Conservation (phyloP, 2,329 filamentous ascomycete species). For the Penicillium oxalicum region DNA sequence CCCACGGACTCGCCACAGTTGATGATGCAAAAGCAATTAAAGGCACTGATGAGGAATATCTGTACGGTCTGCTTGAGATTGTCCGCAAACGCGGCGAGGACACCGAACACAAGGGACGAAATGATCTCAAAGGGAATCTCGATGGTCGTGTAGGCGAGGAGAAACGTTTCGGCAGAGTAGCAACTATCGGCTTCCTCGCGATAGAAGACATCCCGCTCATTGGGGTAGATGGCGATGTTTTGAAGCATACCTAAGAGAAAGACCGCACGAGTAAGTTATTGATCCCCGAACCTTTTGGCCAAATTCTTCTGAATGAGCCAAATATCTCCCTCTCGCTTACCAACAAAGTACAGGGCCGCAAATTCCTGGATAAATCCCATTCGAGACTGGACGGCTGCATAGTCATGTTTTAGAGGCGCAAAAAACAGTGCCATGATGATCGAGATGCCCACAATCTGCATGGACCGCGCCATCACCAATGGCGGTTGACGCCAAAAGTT, state of each 20-base stretch:
- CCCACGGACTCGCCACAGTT: slow-evolving; percentile 69
- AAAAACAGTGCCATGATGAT: slow-evolving; percentile 64
- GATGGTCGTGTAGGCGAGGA: slow-evolving; percentile 62
- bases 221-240: slow-evolving; percentile 68
- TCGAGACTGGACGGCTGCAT: slow-evolving; percentile 64
- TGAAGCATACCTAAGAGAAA: slow-evolving; percentile 61
- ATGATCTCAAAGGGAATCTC: slow-evolving; percentile 67
- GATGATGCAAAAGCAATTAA: slow-evolving; percentile 67
- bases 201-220: slow-evolving; percentile 69
- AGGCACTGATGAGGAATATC: slow-evolving; percentile 63
- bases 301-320: too few relatives aligned
- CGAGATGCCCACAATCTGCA: slow-evolving; percentile 61
- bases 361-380: slow-evolving; percentile 70
- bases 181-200: slow-evolving; percentile 68
- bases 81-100: slow-evolving; percentile 58
- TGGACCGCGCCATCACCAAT: slow-evolving; percentile 58
- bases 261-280: background rate
- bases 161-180: slow-evolving; percentile 66
- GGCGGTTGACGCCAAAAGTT: slow-evolving; percentile 64
- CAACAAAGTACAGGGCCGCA: slow-evolving; percentile 47
- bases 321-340: slow-evolving; percentile 13
- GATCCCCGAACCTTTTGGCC: too few relatives aligned
- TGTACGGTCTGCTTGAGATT: slow-evolving; percentile 57
- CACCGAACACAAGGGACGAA: slow-evolving; percentile 59
- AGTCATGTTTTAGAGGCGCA: slow-evolving; percentile 63